Conservation (phyloP, 805 yeast species). For the Zygosaccharomyces gambellarensis region DNA sequence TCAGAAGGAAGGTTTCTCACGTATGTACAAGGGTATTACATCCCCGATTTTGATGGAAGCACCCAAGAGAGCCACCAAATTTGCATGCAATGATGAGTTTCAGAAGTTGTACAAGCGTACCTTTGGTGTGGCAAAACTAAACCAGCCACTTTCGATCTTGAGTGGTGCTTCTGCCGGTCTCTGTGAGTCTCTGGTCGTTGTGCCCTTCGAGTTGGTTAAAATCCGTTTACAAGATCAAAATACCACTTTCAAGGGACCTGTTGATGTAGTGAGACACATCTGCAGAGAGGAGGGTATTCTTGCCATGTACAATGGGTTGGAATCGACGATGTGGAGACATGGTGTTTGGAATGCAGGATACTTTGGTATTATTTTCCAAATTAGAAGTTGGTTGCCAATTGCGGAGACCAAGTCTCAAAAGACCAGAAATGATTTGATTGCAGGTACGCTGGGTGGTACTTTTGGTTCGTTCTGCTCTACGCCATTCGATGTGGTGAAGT, state of each 20-base stretch:
- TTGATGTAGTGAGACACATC: conserved; percentile 72
- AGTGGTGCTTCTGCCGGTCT: conserved; percentile 99
- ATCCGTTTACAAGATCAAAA: conserved; percentile 88
- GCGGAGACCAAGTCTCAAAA: conserved; percentile 67
- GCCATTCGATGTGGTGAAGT: conserved; percentile 96
- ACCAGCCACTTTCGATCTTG: conserved; percentile 77
- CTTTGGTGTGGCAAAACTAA: conserved; percentile 67
- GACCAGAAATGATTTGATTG: conserved; percentile 79
- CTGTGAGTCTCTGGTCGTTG: conserved; percentile 92
- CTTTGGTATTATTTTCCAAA: conserved; percentile 90
- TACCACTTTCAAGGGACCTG: conserved; percentile 77
- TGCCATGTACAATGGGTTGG: conserved; percentile 90
- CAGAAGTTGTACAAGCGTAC: conserved; percentile 70
- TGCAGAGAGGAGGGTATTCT: conserved; percentile 70
- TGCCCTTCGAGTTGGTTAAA: conserved; percentile 94
- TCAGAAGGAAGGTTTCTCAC: conserved; percentile 74
- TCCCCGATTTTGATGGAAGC: conserved; percentile 99
- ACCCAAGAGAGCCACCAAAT: conserved; percentile 97
- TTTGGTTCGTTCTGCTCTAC: conserved; percentile 93
- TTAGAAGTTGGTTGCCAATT: conserved; percentile 71
- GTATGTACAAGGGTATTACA: conserved; percentile 87
- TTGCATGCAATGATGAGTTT: conserved; percentile 97
- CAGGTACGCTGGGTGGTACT: conserved; percentile 96
- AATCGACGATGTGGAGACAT: conserved; percentile 97
- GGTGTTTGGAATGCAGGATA: conserved; percentile 96